These are phyloP conservation scores for Kingdonia uniflora DNA, from an alignment of 164 flowering plant genomes.

Conservation along the genomic window DNA sequence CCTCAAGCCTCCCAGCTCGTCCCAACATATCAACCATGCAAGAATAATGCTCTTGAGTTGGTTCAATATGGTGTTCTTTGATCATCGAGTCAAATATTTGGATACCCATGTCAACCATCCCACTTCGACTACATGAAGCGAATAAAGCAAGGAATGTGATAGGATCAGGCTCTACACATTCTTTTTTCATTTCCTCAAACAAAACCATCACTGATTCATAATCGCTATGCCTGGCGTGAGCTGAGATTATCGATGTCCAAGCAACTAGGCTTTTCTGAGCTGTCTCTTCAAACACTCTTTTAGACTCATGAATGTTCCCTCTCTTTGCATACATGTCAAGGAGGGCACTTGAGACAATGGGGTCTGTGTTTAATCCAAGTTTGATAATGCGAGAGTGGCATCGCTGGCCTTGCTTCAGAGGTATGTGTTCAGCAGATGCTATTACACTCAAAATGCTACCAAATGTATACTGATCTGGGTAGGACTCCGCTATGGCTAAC, in stretches of 20 bases:
- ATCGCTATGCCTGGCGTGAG: constrained; percentile 73
- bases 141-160: constrained; percentile 71
- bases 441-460: constrained; percentile 74
- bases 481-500: constrained; percentile 26
- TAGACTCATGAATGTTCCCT: constrained; percentile 62
- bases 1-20: constrained; percentile 63
- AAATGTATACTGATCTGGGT: constrained; percentile 61
- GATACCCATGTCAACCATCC: constrained; percentile 64
- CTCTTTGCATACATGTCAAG: constrained; percentile 95
- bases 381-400: constrained; percentile 58
- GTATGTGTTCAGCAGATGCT: constrained; percentile 51
- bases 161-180: constrained; percentile 51
- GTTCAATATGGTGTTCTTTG: constrained; percentile 43
- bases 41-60: constrained; percentile 63
- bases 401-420: constrained; percentile 54
- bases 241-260: constrained; percentile 86
- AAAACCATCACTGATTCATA: constrained; percentile 43
- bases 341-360: constrained; percentile 57
- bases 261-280: constrained; percentile 41
- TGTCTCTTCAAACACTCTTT: constrained; percentile 41
- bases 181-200: constrained; percentile 44
- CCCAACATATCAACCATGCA: constrained; percentile 91
- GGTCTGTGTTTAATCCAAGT: constrained; percentile 44
- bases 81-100: constrained; percentile 51
- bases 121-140: constrained; percentile 61